Evolutionary conservation across 148 eudicot genomes (phyloP).

Genomic region (Nepenthes gracilis): DNA sequence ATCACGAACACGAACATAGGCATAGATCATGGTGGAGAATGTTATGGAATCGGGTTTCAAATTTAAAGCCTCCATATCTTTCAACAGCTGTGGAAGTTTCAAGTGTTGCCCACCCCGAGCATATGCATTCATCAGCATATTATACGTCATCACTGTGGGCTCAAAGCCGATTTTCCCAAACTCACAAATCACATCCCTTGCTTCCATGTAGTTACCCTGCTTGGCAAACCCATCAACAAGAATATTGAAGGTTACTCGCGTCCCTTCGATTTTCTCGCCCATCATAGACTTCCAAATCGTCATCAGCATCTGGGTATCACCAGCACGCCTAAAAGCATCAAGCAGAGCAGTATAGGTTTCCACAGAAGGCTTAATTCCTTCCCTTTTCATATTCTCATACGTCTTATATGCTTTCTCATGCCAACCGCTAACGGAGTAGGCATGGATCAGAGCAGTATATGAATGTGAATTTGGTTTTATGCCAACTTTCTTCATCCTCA

Average conservation of each 20-base stretch:
- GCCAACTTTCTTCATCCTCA: slow-evolving; percentile 76
- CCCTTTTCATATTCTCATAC: slow-evolving; percentile 67
- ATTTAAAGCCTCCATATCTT: slow-evolving; percentile 63
- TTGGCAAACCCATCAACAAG: slow-evolving; percentile 92
- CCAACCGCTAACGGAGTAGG: slow-evolving; percentile 69
- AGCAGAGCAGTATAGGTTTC: slow-evolving; percentile 87
- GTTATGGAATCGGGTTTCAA: slow-evolving; percentile 84
- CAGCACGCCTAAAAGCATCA: slow-evolving; percentile 85
- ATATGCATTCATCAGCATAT: slow-evolving; percentile 93
- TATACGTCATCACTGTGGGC: slow-evolving; percentile 86
- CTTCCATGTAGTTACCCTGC: slow-evolving; percentile 78
- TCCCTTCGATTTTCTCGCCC: slow-evolving; percentile 57
- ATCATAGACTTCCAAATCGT: slow-evolving; percentile 84
- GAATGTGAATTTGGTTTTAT: slow-evolving; percentile 82
- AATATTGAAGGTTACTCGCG: slow-evolving; percentile 71
- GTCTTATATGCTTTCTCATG: slow-evolving; percentile 81
- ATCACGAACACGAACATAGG: slow-evolving; percentile 80
- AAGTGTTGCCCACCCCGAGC: slow-evolving; percentile 81
- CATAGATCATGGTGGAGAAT: slow-evolving; percentile 81
- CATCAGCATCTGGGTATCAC: slow-evolving; percentile 68
- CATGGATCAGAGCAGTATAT: slow-evolving; percentile 82
- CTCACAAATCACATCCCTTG: slow-evolving; percentile 71
- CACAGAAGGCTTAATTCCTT: slow-evolving; percentile 67
- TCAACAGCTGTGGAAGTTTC: slow-evolving; percentile 71
- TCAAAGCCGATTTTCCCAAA: slow-evolving; percentile 69